These are phyloP conservation scores for Trichoderma sp. DNA, from an alignment of 2,329 filamentous ascomycete species.

Conservation along the genomic window DNA sequence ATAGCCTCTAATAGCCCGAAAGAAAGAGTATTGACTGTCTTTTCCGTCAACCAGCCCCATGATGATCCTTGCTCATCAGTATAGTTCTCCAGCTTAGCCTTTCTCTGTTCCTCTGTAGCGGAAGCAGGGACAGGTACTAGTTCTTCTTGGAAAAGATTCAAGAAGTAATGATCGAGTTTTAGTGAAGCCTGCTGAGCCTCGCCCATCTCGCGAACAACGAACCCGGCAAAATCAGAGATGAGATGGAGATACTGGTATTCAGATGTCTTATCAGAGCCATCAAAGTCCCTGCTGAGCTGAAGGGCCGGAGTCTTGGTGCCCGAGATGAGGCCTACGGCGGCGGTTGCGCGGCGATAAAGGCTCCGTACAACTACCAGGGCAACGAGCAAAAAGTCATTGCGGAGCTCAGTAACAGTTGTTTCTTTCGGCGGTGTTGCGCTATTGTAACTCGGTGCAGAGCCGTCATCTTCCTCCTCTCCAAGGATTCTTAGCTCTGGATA, in stretches of 20 bases:
- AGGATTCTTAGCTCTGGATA: slow-evolving; percentile 31
- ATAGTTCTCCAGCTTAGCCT: background rate
- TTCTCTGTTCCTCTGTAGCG: slow-evolving; percentile 12
- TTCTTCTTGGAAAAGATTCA: slow-evolving; percentile 39
- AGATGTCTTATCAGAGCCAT: slow-evolving; percentile 26
- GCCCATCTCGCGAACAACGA: slow-evolving; percentile 37
- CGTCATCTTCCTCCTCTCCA: slow-evolving; percentile 13
- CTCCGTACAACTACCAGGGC: slow-evolving; percentile 37
- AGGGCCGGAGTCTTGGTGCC: slow-evolving; percentile 26
- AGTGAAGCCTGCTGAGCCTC: slow-evolving; percentile 37
- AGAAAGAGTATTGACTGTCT: slow-evolving; percentile 35
- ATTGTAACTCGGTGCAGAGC: background rate
- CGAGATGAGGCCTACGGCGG: slow-evolving; percentile 25
- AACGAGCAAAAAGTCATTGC: slow-evolving; percentile 40
- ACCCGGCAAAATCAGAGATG: slow-evolving; percentile 37
- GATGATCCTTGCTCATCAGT: slow-evolving; percentile 14
- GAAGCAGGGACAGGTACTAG: slow-evolving; percentile 23
- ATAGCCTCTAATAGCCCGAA: slow-evolving; percentile 40
- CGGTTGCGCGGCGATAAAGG: slow-evolving; percentile 43
- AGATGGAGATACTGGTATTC: slow-evolving; percentile 38
- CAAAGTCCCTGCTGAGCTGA: slow-evolving; percentile 34
- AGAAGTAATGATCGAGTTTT: slow-evolving; percentile 32
- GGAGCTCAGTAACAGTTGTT: slow-evolving; percentile 29
- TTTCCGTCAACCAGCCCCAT: slow-evolving; percentile 35
- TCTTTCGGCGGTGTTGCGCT: background rate